phyloP scores from a whole-genome alignment of 176 grass and related monocot species.

The Typha latifolia region DNA sequence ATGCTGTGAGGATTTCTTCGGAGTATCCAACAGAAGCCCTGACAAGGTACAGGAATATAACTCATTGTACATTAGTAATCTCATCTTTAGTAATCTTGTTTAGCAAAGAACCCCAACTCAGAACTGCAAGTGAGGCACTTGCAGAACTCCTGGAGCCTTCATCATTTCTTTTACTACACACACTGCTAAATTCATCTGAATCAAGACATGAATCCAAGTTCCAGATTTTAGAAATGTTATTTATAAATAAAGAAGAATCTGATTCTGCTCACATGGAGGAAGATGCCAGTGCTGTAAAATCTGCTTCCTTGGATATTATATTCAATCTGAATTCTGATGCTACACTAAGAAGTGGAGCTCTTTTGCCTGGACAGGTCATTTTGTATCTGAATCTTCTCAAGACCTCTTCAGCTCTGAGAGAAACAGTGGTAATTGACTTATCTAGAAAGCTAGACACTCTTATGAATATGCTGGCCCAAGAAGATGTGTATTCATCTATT shows the following conservation, averaged over 20 bases:
- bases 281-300: slow-evolving; percentile 24
- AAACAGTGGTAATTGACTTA: slow-evolving; percentile 53
- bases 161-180: slow-evolving; percentile 63
- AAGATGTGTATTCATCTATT: slow-evolving; percentile 60
- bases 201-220: slow-evolving; percentile 43
- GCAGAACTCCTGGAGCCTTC: slow-evolving; percentile 68
- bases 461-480: slow-evolving; percentile 39
- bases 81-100: slow-evolving; percentile 62
- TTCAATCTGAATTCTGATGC: slow-evolving; percentile 43
- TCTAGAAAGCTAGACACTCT: slow-evolving; percentile 55
- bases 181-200: slow-evolving; percentile 57
- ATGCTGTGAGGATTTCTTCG: slow-evolving; percentile 79
- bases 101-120: slow-evolving; percentile 46
- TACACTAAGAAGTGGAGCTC: slow-evolving; percentile 31
- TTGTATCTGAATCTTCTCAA: slow-evolving; percentile 71
- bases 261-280: slow-evolving; percentile 18
- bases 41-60: slow-evolving; percentile 45
- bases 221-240: slow-evolving; percentile 50
- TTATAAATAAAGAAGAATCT: slow-evolving; percentile 35
- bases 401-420: slow-evolving; percentile 43
- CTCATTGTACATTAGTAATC: slow-evolving; percentile 46
- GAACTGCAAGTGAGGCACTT: slow-evolving; percentile 61
- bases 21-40: slow-evolving; percentile 57
- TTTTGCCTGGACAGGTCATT: slow-evolving; percentile 52
- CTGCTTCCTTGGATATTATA: slow-evolving; percentile 32